Percentiles rank a stretch among this genome's conserved stretches.
Evolutionary conservation across 2,329 filamentous ascomycete species (phyloP).

Genomic region (Diaporthe citri): DNA sequence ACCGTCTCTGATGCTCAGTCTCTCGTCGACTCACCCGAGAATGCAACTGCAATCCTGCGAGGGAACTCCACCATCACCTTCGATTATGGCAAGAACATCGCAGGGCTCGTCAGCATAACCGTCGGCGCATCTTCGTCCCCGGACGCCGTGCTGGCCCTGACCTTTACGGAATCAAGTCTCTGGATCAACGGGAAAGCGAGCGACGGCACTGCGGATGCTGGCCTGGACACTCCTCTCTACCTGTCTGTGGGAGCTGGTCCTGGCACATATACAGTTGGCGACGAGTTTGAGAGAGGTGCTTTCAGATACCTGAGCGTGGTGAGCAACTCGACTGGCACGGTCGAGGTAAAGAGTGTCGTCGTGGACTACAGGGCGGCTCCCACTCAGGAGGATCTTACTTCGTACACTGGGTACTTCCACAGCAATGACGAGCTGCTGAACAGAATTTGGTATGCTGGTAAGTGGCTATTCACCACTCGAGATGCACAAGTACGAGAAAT

Average conservation of each 20-base stretch:
- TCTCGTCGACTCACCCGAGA: conserved; percentile 41
- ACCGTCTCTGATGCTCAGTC: conserved; percentile 39
- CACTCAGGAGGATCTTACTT: conserved; percentile 56
- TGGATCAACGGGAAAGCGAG: conserved; percentile 61
- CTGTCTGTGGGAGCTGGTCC: conserved; percentile 34
- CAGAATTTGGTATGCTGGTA: conserved; percentile 68
- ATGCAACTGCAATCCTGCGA: conserved; percentile 17
- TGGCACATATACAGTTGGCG: conserved; percentile 44
- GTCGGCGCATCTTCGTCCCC: conserved; percentile 45
- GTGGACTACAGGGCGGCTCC: conserved; percentile 57
- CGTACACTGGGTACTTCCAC: conserved; percentile 67
- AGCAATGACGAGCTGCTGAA: conserved; percentile 64
- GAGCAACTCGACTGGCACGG: conserved; percentile 44
- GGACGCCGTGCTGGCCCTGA: conserved; percentile 52
- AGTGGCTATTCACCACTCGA: conserved; percentile 53
- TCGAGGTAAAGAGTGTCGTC: conserved; percentile 51
- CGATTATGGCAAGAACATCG: conserved; percentile 55
- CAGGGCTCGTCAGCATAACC: conserved; percentile 51
- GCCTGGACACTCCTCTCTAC: conserved; percentile 35
- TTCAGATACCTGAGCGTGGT: conserved; percentile 56
- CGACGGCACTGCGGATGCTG: conserved; percentile 51
- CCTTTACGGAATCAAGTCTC: conserved; percentile 54
- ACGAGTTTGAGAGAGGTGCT: conserved; percentile 52
- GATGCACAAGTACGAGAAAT: conserved; percentile 44
- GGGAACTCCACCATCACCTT: conserved; percentile 51